Evolutionary conservation across 148 eudicot species (phyloP).

Genomic region (Persicaria maculosa): DNA sequence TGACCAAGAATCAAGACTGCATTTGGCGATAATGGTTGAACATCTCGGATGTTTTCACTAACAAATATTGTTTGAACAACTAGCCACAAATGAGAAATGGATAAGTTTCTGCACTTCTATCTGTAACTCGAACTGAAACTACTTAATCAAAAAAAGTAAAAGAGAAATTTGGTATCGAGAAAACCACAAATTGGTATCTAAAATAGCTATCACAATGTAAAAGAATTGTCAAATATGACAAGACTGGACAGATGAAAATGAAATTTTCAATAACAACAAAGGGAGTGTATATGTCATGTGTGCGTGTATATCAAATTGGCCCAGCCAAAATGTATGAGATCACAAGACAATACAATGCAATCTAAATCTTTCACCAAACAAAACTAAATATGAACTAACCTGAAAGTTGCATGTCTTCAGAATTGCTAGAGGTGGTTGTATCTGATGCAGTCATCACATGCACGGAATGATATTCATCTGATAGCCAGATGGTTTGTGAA

Average conservation of each 20-base stretch:
- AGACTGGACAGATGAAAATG: background rate
- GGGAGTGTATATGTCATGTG: too few species aligned
- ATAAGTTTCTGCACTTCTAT: background rate
- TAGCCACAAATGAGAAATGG: conserved; percentile 20
- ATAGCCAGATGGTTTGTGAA: conserved; percentile 60
- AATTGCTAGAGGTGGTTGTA: conserved; percentile 27
- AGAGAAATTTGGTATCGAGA: background rate
- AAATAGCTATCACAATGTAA: background rate
- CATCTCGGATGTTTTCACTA: conserved; percentile 68
- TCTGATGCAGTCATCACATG: conserved; percentile 44
- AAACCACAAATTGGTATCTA: background rate
- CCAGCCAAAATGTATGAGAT: background rate
- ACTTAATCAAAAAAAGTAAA: too few species aligned
- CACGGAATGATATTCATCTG: conserved; percentile 64
- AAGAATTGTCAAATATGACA: background rate
- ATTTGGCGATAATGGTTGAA: conserved; percentile 54
- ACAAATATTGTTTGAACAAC: conserved; percentile 62
- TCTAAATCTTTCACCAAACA: background rate
- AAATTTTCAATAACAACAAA: background rate
- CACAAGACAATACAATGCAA: background rate
- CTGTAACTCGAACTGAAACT: background rate
- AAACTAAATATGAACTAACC: conserved; percentile 29
- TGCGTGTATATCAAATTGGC: background rate
- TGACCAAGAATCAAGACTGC: conserved; percentile 75
- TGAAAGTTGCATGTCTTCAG: conserved; percentile 46